Base-by-base conservation (phyloP, 2,329 filamentous ascomycete genomes). In the Colletotrichum coccodes region DNA sequence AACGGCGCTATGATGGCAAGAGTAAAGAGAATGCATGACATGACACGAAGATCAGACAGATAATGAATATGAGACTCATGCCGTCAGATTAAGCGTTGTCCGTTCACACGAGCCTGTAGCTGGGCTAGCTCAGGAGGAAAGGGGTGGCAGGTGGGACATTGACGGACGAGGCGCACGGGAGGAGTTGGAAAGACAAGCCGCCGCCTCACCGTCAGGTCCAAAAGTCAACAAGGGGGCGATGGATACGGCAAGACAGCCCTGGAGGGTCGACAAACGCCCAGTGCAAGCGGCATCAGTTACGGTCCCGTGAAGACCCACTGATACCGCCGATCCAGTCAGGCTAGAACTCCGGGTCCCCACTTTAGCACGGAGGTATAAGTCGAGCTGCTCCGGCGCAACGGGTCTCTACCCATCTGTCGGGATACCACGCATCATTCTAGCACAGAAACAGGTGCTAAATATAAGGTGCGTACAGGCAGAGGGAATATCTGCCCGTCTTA, bases 221-320 rank as follows among this genome's bases (percentile, higher is more conserved):
- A 34, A 34, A 26, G 14, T 7, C 50, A 58, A 58, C 7, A 5
- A 18, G 30, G 11, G 5, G n/a, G n/a, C n/a, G 6, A 38, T 28
- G 12, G 18, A 23, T 23, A 6, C 9, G 9, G 26, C 26, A 57
- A 44, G 36, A 30, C 18, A 23, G 23, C 7, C 38, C n/a, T 21
- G 26, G 23, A 40, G 30, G 23, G n/a, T 36, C 46, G 36, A n/a
- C 49, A 62, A 32, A 52, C 28, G 12, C 49, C 38, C 14, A 11
- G 30, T 40, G 26, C 30, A 59, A 4, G 23, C 32, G 60, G 30
- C 36, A 52, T 21, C 64, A 32, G 50, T 34, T 50, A 14, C 60
- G 60, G 30, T 46, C 60, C 64, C 60, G 47, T 47, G 28, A 12
- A 6, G 52, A 46, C 21, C 61, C 61, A 40, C 36, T 46, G 8